Conservation (phyloP, 2,329 filamentous ascomycete species). For the Penicillium sp. region DNA sequence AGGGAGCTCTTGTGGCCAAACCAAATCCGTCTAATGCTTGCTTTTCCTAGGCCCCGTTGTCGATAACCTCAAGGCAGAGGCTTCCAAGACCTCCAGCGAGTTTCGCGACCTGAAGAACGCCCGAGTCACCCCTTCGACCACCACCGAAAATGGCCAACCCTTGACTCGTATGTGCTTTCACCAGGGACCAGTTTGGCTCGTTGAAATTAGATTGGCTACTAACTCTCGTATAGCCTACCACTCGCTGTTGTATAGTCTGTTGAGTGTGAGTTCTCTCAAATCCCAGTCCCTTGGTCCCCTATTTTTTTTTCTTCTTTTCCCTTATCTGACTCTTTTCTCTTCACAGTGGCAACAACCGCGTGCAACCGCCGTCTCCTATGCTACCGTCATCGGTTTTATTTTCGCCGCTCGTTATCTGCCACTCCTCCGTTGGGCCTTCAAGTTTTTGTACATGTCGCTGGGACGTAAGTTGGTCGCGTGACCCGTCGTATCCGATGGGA, state of each 20-base stretch:
- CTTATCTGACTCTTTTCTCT: conserved; percentile 1
- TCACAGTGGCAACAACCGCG: conserved; percentile 65
- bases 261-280: conserved; percentile 53
- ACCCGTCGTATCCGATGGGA: conserved; percentile 8
- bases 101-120: conserved; percentile 60
- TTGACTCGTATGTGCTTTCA: conserved; percentile 56
- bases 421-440: conserved; percentile 63
- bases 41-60: conserved; percentile 53
- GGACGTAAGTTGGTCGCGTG: conserved; percentile 52
- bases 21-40: conserved; percentile 19
- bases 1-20: background rate
- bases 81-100: conserved; percentile 58
- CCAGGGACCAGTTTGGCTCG: background rate
- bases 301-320: background rate
- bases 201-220: conserved; percentile 10
- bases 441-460: conserved; percentile 59
- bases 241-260: conserved; percentile 65
- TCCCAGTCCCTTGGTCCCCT: background rate
- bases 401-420: conserved; percentile 65
- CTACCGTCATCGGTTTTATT: conserved; percentile 58
- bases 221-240: conserved; percentile 57
- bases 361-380: conserved; percentile 63
- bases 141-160: conserved; percentile 61
- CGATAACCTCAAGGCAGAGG: conserved; percentile 58
- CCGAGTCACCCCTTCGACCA: conserved; percentile 54